A percentile compares a stretch with the other conserved stretches of the same genome.
Evolutionary conservation across 345 rosid species (phyloP).

Genomic region (Camelina sativa): DNA sequence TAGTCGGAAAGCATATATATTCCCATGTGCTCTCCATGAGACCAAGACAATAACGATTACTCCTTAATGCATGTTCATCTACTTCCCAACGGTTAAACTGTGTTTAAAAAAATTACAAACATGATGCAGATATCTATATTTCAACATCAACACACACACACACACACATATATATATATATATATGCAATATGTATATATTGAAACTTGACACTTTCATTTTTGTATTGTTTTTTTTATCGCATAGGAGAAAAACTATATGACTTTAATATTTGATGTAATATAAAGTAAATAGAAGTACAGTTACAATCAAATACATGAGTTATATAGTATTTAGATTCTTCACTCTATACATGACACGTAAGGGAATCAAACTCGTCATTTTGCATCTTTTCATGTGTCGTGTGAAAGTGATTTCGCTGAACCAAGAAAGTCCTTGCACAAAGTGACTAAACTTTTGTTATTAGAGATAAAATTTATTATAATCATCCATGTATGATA

Average conservation of each 20-base stretch:
- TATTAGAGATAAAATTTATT: too few species aligned
- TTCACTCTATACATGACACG: conserved; percentile 17
- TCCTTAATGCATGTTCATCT: neutral
- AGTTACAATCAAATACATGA: neutral
- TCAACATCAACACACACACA: neutral
- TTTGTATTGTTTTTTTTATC: neutral
- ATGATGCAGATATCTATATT: neutral
- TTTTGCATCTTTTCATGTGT: conserved; percentile 14
- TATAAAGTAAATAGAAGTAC: neutral
- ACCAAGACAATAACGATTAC: neutral
- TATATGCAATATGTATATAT: too few species aligned
- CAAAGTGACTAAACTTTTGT: too few species aligned
- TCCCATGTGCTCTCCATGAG: neutral
- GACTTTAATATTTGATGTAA: neutral
- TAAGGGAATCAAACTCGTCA: conserved; percentile 38
- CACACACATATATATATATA: too few species aligned
- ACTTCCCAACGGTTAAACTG: neutral
- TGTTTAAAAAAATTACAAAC: neutral
- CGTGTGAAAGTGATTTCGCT: conserved; percentile 32
- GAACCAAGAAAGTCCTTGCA: neutral
- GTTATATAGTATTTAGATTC: neutral
- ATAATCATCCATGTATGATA: too few species aligned
- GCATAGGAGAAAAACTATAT: neutral
- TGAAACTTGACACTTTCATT: neutral
- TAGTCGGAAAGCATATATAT: neutral